Evolutionary conservation across 176 grass and related monocot species (phyloP).

Genomic region (Zea mays): Zm-B73-REFERENCE-NAM-5.0 NC_050100.1:1226001-1226500

Average conservation of each 20-base stretch:
- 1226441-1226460: background rate
- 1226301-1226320: conserved; percentile 73
- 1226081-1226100: background rate
- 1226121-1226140: background rate
- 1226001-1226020: conserved; percentile 1
- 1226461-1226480: background rate
- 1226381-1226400: background rate
- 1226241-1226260: conserved; percentile 96
- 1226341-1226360: no score
- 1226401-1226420: background rate
- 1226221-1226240: conserved; percentile 91
- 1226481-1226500: background rate
- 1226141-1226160: conserved; percentile 44
- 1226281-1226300: conserved; percentile 75
- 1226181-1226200: conserved; percentile 99
- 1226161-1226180: conserved; percentile 81
- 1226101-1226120: background rate
- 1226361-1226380: no score
- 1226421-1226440: background rate
- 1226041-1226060: conserved; percentile 94
- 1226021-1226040: conserved; percentile 67
- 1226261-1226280: conserved; percentile 84
- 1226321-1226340: no score
- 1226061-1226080: conserved; percentile 98
- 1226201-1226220: conserved; percentile 83